A percentile compares a stretch with the other conserved stretches of the same genome.
phyloP scores from a whole-genome alignment of 225 moss, liverwort and hornwort species.

The Anthoceros angustus region DNA sequence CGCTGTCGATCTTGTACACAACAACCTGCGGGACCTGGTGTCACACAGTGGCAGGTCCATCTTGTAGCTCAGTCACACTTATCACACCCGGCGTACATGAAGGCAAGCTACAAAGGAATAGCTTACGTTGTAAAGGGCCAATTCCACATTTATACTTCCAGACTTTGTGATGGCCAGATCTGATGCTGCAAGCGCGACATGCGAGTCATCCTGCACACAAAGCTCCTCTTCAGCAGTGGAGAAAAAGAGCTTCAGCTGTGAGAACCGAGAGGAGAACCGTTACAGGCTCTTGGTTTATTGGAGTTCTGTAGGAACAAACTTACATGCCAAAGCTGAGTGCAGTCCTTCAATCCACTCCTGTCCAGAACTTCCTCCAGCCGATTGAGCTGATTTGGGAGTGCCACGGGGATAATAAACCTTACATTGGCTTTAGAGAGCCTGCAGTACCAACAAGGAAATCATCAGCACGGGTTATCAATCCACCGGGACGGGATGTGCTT shows the following conservation, averaged over 20 bases:
- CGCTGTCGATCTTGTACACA: conserved; percentile 69
- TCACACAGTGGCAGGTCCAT: neutral
- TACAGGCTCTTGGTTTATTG: neutral
- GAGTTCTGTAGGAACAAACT: conserved; percentile 5
- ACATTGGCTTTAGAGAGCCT: conserved; percentile 8
- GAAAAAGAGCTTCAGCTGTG: neutral
- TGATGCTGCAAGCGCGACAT: conserved; percentile 43
- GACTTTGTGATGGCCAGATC: conserved; percentile 82
- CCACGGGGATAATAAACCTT: conserved; percentile 55
- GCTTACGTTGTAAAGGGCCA: conserved; percentile 57
- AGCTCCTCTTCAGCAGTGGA: neutral
- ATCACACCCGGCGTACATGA: neutral
- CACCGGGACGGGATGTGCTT: neutral
- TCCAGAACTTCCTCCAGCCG: conserved; percentile 34
- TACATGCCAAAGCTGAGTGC: conserved; percentile 45
- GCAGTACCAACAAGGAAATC: neutral
- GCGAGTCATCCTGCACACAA: conserved; percentile 41
- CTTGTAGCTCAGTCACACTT: neutral
- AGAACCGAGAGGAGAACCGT: neutral
- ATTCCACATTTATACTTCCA: conserved; percentile 66
- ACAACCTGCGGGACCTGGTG: conserved; percentile 69
- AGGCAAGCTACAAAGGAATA: neutral
- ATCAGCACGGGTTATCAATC: neutral
- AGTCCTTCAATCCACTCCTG: conserved; percentile 28
- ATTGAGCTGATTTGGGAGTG: conserved; percentile 34